These are phyloP conservation scores for Nannizziopsis arthrosporioides DNA, from an alignment of 2,329 filamentous ascomycete genomes.

Conservation along the genomic window DNA sequence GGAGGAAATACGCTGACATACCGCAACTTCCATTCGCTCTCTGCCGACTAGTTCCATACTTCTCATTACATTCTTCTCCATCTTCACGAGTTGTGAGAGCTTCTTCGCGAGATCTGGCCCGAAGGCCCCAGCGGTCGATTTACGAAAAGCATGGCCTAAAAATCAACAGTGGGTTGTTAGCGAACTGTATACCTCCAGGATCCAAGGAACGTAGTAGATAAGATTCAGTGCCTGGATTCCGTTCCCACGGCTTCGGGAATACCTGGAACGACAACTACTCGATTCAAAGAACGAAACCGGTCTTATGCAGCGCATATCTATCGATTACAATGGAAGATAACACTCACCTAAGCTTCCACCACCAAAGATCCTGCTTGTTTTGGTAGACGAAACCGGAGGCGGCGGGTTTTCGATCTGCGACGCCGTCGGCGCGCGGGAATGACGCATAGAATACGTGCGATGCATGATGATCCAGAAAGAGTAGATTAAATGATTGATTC, in stretches of 20 bases:
- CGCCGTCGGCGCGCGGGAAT: conserved; percentile 87
- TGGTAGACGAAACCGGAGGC: conserved; percentile 81
- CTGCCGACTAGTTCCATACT: conserved; percentile 89
- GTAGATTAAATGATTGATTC: neutral
- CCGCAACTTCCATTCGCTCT: conserved; percentile 96
- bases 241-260: too few species aligned
- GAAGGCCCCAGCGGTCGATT: conserved; percentile 42
- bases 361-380: conserved; percentile 80
- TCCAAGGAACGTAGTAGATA: too few species aligned
- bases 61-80: conserved; percentile 99
- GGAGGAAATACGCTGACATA: conserved; percentile 41
- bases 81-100: conserved; percentile 94
- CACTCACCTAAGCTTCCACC: conserved; percentile 68
- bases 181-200: neutral
- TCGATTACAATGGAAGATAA: neutral
- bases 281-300: neutral
- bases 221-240: too few species aligned
- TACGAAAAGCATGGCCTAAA: conserved; percentile 51
- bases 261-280: neutral
- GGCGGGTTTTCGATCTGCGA: conserved; percentile 86
- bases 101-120: conserved; percentile 90
- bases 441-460: conserved; percentile 98
- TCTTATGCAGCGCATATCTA: neutral
- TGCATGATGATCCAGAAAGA: conserved; percentile 53
- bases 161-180: neutral